Evolutionary conservation across 1,284 basidiomycete species (phyloP).

Genomic region (Trichosporon faecale): DNA sequence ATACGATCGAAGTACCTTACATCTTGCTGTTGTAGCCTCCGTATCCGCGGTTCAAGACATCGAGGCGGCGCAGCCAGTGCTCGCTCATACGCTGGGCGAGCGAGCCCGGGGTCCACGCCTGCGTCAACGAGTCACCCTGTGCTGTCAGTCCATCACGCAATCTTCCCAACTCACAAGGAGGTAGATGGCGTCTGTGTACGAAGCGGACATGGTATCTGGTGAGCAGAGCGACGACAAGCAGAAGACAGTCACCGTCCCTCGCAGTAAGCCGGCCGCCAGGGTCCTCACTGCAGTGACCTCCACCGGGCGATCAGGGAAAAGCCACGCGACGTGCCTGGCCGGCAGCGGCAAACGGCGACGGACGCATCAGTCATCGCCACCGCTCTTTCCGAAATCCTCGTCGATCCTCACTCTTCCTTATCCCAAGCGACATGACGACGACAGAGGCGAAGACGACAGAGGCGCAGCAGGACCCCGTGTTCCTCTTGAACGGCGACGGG

Average conservation of each 20-base stretch:
- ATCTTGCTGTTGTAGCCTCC: slow-evolving; percentile 76
- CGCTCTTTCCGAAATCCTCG: not conserved
- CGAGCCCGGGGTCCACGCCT: slow-evolving; percentile 43
- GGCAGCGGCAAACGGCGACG: not conserved
- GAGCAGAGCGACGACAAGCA: not conserved
- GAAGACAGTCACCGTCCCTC: not conserved
- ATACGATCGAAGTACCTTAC: slow-evolving; percentile 24
- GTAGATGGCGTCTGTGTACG: slow-evolving; percentile 42
- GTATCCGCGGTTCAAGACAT: slow-evolving; percentile 74
- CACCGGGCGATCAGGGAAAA: not conserved
- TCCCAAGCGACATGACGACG: slow-evolving; percentile 8
- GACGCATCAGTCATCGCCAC: slow-evolving; percentile 1
- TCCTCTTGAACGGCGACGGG: slow-evolving; percentile 14
- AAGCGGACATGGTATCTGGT: slow-evolving; percentile 34
- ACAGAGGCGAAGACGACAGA: not conserved
- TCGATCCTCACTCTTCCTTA: not conserved
- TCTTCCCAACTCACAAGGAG: slow-evolving; percentile 40
- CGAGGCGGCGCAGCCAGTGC: slow-evolving; percentile 70
- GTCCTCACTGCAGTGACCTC: not conserved
- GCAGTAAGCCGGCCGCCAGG: not conserved
- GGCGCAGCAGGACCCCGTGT: slow-evolving; percentile 12
- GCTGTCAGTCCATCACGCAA: not conserved
- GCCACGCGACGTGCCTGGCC: slow-evolving; percentile 7
- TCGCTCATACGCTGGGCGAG: slow-evolving; percentile 49
- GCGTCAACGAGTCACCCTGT: slow-evolving; percentile 51